Conservation (phyloP, 352 stramenopile species). For the Pythium inflatum region DNA sequence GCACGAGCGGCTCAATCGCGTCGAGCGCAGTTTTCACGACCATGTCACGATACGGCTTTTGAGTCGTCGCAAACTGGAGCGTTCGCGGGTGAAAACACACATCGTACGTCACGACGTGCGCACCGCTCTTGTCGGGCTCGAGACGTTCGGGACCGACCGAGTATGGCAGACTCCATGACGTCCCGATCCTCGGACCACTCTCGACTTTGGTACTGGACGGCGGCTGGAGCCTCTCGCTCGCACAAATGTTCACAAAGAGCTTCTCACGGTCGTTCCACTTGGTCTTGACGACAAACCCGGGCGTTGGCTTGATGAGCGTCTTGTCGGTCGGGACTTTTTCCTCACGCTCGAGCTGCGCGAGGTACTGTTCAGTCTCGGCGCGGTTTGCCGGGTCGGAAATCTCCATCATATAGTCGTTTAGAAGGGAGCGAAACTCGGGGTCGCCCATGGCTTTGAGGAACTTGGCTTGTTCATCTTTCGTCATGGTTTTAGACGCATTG, state of each 20-base stretch:
- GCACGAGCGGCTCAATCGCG: constrained; percentile 67
- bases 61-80: constrained; percentile 60
- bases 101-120: constrained; percentile 83
- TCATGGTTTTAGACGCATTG: constrained; percentile 32
- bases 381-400: constrained; percentile 90
- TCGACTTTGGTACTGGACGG: constrained; percentile 62
- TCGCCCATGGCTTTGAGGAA: constrained; percentile 92
- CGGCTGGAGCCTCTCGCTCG: constrained; percentile 79
- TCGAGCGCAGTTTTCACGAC: constrained; percentile 88
- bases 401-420: constrained; percentile 95
- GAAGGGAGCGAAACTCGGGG: constrained; percentile 89
- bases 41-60: constrained; percentile 82
- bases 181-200: constrained; percentile 34
- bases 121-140: constrained; percentile 86
- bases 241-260: constrained; percentile 95
- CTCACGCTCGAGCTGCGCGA: constrained; percentile 88
- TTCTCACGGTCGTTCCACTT: constrained; percentile 62
- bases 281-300: constrained; percentile 93
- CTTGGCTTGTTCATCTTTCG: constrained; percentile 69
- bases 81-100: constrained; percentile 92
- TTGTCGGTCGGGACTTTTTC: constrained; percentile 89
- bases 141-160: constrained; percentile 89
- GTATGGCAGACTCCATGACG: constrained; percentile 91
- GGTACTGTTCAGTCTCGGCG: constrained; percentile 90
- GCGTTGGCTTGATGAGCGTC: constrained; percentile 78